Base-by-base conservation (phyloP, 2,329 filamentous ascomycete species). In the Colletotrichum theobromicola region DNA sequence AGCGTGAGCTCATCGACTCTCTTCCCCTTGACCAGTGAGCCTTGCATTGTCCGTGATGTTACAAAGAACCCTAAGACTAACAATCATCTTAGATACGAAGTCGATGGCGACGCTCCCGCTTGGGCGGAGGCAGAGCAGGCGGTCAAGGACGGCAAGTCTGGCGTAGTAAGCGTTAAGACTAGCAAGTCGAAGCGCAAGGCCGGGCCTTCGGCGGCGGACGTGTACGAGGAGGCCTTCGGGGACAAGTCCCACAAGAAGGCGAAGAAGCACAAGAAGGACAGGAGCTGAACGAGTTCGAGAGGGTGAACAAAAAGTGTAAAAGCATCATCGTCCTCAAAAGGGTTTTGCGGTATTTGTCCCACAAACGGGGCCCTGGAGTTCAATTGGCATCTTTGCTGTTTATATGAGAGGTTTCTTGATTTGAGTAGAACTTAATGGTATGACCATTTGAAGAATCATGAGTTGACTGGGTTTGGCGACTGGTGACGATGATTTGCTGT, bases 1-100 rank as follows among this genome's bases (percentile, higher is more conserved):
- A 98, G 84, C 92, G 94, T 79, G 94, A 95, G 78, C 87, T 98
- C 77, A 98, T 98, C 80, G 94, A 98, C 86, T 94, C 95, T 76
- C 87, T 98, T 76, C 96, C 96, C 58, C 88, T 98, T 67, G 95
- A 98, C 80, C 93, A 94, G 91, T 96, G 89, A 90, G 93, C 85
- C 32, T 34, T 32, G 0, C 30, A 61, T 21, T 21, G 32, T 34
- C 5, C n/a, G 0, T 71, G 6, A 2, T 57, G 12, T 21, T 6
- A 16, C 3, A 30, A 21, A 50, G 61, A 2, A 35, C 67, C n/a
- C 18, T 10, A 61, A 8, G 46, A 63, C 63, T 79, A 67, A 79
- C 64, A 55, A 6, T 46, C 7, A 16, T 16, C 7, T 9, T 65
- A 92, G 91, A 78, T 93, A 93, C 79, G 92, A 93, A 81, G 90